These are phyloP conservation scores for Akanthomyces lecanii DNA, from an alignment of 2,329 filamentous ascomycete species.

Conservation along the genomic window DNA sequence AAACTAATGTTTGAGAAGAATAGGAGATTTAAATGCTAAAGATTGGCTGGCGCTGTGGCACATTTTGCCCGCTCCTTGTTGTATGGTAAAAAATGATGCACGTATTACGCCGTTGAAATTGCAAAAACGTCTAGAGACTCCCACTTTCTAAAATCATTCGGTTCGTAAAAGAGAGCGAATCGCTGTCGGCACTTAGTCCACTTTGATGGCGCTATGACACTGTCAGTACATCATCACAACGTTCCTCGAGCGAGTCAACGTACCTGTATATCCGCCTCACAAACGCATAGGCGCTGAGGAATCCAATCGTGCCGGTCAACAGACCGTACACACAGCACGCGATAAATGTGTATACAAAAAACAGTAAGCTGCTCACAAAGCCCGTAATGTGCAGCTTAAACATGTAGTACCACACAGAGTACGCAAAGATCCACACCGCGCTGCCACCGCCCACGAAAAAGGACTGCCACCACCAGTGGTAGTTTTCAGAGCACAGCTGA, in stretches of 20 bases:
- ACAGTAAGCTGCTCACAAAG: conserved; percentile 73
- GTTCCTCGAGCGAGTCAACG: background rate
- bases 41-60: background rate
- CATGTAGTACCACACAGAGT: conserved; percentile 80
- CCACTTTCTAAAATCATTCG: conserved; percentile 1
- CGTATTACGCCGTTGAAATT: conserved; percentile 7
- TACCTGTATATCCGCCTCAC: conserved; percentile 70
- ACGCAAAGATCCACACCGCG: conserved; percentile 75
- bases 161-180: conserved; percentile 1
- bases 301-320: conserved; percentile 78
- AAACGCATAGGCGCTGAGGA: conserved; percentile 79
- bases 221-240: conserved; percentile 12
- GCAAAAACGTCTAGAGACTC: conserved; percentile 4
- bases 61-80: background rate
- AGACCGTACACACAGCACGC: conserved; percentile 78
- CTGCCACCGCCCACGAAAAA: conserved; percentile 75
- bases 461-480: conserved; percentile 91
- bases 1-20: background rate
- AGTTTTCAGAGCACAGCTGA: conserved; percentile 79
- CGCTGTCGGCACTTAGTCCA: conserved; percentile 33
- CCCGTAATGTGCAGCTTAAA: conserved; percentile 77
- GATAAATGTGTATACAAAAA: conserved; percentile 81
- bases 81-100: background rate
- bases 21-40: background rate
- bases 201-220: conserved; percentile 45